Evolutionary conservation across 441 rosid genomes (phyloP), one percentile per base, ranked within the genome.

Genomic region (Gossypium gossypioides): DNA sequence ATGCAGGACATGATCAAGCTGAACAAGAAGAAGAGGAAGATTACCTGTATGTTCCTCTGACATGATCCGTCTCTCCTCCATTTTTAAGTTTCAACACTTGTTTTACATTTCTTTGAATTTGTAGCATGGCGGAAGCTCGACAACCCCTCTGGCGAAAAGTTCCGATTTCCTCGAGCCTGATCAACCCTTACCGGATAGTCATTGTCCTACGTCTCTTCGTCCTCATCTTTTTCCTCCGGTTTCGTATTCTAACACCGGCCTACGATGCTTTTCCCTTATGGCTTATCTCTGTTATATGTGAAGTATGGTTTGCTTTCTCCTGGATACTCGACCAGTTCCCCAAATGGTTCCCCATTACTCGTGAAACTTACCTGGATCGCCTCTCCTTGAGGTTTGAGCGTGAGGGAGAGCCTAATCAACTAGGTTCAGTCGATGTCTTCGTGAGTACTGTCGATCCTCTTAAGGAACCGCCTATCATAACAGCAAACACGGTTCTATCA

Each of bases 261-360:
- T 72, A 66, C 1, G 98, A 93, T 72, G 98, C 98, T 37, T 91
- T 73, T 72, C 92, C 98, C 19, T 76, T 93, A 13, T 93, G 98
- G 98, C 88, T 91, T 10, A 88, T 87, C 72, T 93, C 98, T 58
- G 89, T 93, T 68, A 87, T 91, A 42, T 93, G 97, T 21, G 97
- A 93, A 79, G 82, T 91, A 44, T 93, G 98, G 98, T 93, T 91
- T 56, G 98, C 96, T 0, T 81, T 88, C 72, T 93, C 98, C 15
- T 93, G 98, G 98, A 88, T 93, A 29, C 91, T 93, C 27, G 96
- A 93, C 27, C 98, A 93, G 85, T 91, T 93, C 77, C 98, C 97
- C 0, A 93, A 91, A 82, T 93, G 98, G 98, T 77, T 76, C 59
- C 98, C 97, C 0, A 82, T 93, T 22, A 90, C 86, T 24, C 87